Base-by-base conservation (phyloP, 1,284 basidiomycete species). In the Ustilago esculenta region DNA sequence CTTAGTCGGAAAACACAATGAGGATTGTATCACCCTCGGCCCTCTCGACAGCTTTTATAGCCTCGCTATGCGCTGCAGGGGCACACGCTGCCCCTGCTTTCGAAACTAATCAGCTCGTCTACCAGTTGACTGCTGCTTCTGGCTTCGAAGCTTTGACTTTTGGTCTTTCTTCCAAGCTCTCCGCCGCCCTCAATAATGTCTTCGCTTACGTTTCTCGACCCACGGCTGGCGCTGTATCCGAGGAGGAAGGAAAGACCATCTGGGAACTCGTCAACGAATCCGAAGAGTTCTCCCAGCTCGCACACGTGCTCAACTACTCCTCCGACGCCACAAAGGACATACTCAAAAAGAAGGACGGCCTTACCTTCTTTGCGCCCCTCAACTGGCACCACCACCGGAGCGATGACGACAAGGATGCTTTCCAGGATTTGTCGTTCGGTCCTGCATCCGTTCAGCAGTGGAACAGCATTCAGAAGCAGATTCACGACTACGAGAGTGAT, bases 291-390 rank as follows among this genome's bases (percentile, higher is more conserved):
- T 54, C 59, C 24, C 61, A 72, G 39, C 59, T 77, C 27, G 68
- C 72, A 15, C 71, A 74, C 45, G 42, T 73, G 23, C 64, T 74
- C 64, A 77, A 75, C 48, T 77, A 77, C 44, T 67, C 70, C 23
- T 61, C 61, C 35, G 64, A 73, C 45, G 48, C 58, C 24, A 73
- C 70, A 30, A 75, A 75, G 39, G 58, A 77, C 18, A 58, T 75
- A 6, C 53, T 77, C 25, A 59, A 68, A 46, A 63, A 64, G 34
- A 58, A 65, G 20, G n/a, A 66, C 18, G 37, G 48, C 17, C 50
- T 76, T 9, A 76, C 75, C 37, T 49, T 76, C 41, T 69, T 76
- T 30, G 72, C 75, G 10, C 75, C 75, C 25, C 52, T 73, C 60
- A 71, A 76, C 58, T 75, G 73, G 73, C 67, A 73, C 42, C 61